phyloP scores from a whole-genome alignment of 192 early-diverging fungal genomes.

The Backusella macrospora region DNA sequence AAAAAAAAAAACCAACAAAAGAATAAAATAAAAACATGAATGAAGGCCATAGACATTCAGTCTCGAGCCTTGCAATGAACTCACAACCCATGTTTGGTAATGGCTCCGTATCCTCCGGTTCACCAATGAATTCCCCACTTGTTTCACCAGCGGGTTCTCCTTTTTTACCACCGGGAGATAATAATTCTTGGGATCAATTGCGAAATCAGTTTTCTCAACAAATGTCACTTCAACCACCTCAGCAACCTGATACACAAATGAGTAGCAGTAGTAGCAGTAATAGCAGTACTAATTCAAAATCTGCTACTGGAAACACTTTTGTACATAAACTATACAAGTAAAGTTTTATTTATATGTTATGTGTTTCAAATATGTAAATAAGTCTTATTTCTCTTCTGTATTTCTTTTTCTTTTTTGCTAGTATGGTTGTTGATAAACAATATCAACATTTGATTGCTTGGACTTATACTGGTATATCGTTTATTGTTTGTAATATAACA shows the following conservation, averaged over 20 bases:
- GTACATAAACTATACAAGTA: conserved; percentile 58
- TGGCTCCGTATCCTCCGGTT: conserved; percentile 26
- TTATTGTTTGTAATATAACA: conserved; percentile 89
- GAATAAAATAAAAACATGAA: conserved; percentile 4
- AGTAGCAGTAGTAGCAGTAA: not conserved
- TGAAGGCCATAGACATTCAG: conserved; percentile 1
- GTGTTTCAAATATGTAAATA: not conserved
- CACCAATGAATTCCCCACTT: conserved; percentile 26
- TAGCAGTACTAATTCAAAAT: not conserved
- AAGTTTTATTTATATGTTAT: not conserved
- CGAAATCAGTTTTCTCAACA: conserved; percentile 28
- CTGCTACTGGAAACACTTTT: conserved; percentile 46
- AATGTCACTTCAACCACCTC: conserved; percentile 29
- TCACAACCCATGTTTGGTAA: conserved; percentile 5
- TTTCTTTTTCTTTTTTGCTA: conserved; percentile 21
- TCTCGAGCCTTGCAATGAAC: conserved; percentile 10
- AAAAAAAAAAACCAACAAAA: not conserved
- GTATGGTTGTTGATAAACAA: conserved; percentile 85
- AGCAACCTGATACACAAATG: too few species aligned
- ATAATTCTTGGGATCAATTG: conserved; percentile 22
- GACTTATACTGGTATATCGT: conserved; percentile 85
- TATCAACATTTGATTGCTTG: conserved; percentile 90
- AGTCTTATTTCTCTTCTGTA: not conserved
- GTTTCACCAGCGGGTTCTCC: conserved; percentile 13
- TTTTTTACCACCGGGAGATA: conserved; percentile 18